Evolutionary conservation across 306 rosid species (phyloP).

Genomic region (Amphicarpaea edgeworthii): DNA sequence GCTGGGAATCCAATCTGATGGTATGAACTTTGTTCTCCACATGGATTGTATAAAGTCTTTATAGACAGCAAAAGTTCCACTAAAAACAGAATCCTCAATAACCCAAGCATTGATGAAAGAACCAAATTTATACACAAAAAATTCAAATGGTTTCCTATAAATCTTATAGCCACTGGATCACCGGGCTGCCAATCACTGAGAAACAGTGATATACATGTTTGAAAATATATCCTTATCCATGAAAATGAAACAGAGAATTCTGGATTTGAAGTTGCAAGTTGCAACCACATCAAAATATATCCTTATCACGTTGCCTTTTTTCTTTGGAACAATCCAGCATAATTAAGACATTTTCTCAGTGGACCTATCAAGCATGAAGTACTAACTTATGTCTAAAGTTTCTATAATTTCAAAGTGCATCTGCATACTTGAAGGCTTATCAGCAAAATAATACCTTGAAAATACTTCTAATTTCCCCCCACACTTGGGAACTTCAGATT

Average conservation of each 20-base stretch:
- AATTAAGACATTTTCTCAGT: too few species aligned
- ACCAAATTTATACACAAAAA: too few species aligned
- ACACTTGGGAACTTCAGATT: conserved; percentile 59
- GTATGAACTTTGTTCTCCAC: conserved; percentile 81
- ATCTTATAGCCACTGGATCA: conserved; percentile 30
- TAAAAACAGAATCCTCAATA: conserved; percentile 75
- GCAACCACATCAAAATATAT: too few species aligned
- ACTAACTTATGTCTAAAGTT: conserved; percentile 59
- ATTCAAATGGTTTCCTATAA: not conserved
- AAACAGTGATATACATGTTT: too few species aligned
- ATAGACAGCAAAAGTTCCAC: conserved; percentile 85
- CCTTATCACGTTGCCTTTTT: too few species aligned
- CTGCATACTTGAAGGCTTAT: conserved; percentile 68
- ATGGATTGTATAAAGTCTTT: conserved; percentile 72
- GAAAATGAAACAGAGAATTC: too few species aligned
- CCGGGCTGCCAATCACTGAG: not conserved
- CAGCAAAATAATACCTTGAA: conserved; percentile 68
- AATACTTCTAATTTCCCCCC: conserved; percentile 58
- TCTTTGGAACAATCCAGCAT: too few species aligned
- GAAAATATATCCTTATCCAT: too few species aligned
- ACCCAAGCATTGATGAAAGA: conserved; percentile 75
- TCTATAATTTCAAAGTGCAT: conserved; percentile 94
- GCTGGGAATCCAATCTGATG: conserved; percentile 70
- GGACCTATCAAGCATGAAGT: conserved; percentile 17
- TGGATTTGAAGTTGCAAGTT: too few species aligned